Percentiles rank a stretch among this genome's conserved stretches.
Conservation (phyloP, 805 yeast species). For the Starmerella riodocensis region DNA sequence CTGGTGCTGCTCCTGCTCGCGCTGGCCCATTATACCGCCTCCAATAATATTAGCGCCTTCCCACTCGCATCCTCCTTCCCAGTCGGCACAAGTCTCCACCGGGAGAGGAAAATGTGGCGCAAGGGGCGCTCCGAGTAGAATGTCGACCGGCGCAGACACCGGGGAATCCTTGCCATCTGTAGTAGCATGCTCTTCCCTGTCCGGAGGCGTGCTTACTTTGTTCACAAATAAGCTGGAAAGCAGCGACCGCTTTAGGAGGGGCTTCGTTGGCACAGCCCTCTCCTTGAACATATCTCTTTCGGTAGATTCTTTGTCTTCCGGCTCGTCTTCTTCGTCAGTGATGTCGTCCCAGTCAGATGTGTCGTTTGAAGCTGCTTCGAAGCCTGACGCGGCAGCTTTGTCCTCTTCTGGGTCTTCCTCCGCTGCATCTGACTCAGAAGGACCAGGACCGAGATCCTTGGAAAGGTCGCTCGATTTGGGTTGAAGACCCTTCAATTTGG, state of each 20-base stretch:
- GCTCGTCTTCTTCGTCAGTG: slow-evolving; percentile 13
- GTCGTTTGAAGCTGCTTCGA: slow-evolving; percentile 22
- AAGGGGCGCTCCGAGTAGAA: slow-evolving; percentile 14
- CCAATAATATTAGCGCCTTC: not conserved
- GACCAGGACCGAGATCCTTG: no score
- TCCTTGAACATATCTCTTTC: slow-evolving; percentile 22
- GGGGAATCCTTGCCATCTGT: not conserved
- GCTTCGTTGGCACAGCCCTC: slow-evolving; percentile 23
- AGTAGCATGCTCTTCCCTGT: not conserved
- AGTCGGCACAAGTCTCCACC: not conserved
- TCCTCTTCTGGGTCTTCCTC: slow-evolving; percentile 9
- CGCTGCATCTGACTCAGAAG: slow-evolving; percentile 7
- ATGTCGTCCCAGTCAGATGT: slow-evolving; percentile 20
- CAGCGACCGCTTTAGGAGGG: slow-evolving; percentile 27
- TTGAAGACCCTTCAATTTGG: not conserved
- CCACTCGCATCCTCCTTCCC: not conserved
- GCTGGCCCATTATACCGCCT: not conserved
- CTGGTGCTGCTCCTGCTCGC: not conserved
- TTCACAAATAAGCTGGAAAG: slow-evolving; percentile 30
- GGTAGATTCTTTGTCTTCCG: slow-evolving; percentile 22
- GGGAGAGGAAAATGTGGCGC: slow-evolving; percentile 15
- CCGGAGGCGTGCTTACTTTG: slow-evolving; percentile 7
- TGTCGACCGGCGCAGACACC: slow-evolving; percentile 15
- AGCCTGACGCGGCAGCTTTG: slow-evolving; percentile 2
- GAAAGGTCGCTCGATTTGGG: not conserved